Evolutionary conservation across 345 rosid species (phyloP).

Genomic region (rapeseed (Brassica napus)): DNA sequence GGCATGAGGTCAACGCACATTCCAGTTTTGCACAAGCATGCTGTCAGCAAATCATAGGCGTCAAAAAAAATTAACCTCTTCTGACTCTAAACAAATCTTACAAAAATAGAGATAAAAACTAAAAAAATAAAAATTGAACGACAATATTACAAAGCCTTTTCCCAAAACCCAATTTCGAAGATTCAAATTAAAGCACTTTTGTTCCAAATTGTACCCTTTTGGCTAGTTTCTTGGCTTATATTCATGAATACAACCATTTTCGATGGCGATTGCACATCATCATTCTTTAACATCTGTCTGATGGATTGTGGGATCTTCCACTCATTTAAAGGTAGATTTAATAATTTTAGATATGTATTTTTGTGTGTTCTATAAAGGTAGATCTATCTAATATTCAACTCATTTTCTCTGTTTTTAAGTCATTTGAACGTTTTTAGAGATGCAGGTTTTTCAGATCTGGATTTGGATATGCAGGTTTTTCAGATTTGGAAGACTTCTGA

Average conservation of each 20-base stretch:
- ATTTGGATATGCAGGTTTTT: too few relatives aligned
- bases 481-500: too few relatives aligned
- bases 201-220: background rate
- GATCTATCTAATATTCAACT: too few relatives aligned
- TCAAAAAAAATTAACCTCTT: background rate
- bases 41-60: background rate
- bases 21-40: background rate
- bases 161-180: background rate
- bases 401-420: too few relatives aligned
- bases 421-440: too few relatives aligned
- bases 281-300: slow-evolving; percentile 19
- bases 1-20: background rate
- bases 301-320: slow-evolving; percentile 19
- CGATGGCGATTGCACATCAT: background rate
- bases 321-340: too few relatives aligned
- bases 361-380: too few relatives aligned
- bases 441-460: too few relatives aligned
- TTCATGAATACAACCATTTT: slow-evolving; percentile 24
- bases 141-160: background rate
- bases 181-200: background rate
- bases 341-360: too few relatives aligned
- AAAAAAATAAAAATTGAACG: background rate
- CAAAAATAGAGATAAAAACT: background rate
- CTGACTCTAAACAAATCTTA: background rate
- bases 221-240: background rate